These are phyloP conservation scores for Zymoseptoria crescenta DNA, from an alignment of 2,329 filamentous ascomycete genomes.

Conservation along the genomic window DNA sequence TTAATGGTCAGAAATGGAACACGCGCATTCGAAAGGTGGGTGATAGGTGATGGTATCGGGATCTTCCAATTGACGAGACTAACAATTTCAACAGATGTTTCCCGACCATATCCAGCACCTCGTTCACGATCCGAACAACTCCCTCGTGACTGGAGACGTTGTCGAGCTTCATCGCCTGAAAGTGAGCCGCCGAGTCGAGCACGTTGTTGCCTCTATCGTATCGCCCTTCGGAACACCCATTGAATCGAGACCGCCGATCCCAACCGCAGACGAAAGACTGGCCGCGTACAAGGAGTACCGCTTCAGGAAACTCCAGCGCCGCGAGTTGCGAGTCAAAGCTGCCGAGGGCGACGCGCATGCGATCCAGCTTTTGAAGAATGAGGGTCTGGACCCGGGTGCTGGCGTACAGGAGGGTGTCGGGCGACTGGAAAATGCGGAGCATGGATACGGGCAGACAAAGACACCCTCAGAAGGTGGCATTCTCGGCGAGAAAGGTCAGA, in stretches of 20 bases:
- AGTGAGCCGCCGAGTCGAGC: slow-evolving; percentile 56
- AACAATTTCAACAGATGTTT: slow-evolving; percentile 47
- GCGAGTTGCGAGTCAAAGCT: slow-evolving; percentile 22
- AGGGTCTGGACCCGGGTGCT: slow-evolving; percentile 24
- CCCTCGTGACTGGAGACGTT: slow-evolving; percentile 65
- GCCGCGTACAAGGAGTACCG: slow-evolving; percentile 48
- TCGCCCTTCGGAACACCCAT: slow-evolving; percentile 61
- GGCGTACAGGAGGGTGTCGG: slow-evolving; percentile 24
- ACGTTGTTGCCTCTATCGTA: slow-evolving; percentile 68
- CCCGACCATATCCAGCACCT: slow-evolving; percentile 57
- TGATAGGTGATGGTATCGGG: background rate
- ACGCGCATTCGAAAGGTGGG: slow-evolving; percentile 62
- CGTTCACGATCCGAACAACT: slow-evolving; percentile 71
- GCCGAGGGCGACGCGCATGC: slow-evolving; percentile 25
- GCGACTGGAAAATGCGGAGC: slow-evolving; percentile 20
- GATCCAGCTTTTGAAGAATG: slow-evolving; percentile 19
- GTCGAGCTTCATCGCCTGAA: slow-evolving; percentile 65
- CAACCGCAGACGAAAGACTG: slow-evolving; percentile 55
- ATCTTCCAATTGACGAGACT: background rate
- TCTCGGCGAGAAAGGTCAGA: slow-evolving; percentile 27
- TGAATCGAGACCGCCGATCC: slow-evolving; percentile 57
- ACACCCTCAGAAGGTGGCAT: slow-evolving; percentile 17
- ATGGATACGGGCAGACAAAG: slow-evolving; percentile 13
- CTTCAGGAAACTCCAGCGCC: slow-evolving; percentile 47
- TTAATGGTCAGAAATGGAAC: slow-evolving; percentile 66